Evolutionary conservation across 495 filamentous ascomycete genomes (phyloP).

Genomic region (Xylaria nigripes): DNA sequence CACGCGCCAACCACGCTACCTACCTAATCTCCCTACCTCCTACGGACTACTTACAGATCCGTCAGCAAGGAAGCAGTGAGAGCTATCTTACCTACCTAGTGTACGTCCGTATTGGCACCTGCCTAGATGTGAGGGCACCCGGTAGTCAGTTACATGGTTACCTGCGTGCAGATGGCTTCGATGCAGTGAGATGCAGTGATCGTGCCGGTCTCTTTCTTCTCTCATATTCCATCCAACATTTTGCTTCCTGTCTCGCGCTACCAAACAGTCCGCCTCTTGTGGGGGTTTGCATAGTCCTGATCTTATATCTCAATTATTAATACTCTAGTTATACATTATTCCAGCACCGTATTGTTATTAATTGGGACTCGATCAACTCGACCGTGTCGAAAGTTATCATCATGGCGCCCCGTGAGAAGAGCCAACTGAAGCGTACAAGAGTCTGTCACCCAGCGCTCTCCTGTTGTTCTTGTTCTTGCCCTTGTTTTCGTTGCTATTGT

Average conservation of each 20-base stretch:
- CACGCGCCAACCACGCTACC: too few relatives aligned
- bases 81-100: too few relatives aligned
- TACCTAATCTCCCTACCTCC: too few relatives aligned
- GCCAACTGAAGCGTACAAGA: constrained; percentile 47
- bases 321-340: not conserved
- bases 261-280: not conserved
- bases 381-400: not conserved
- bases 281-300: not conserved
- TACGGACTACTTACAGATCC: too few relatives aligned
- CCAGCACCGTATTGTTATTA: not conserved
- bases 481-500: not conserved
- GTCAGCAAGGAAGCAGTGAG: too few relatives aligned
- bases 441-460: constrained; percentile 24
- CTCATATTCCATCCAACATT: not conserved
- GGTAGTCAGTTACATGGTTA: too few relatives aligned
- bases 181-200: too few relatives aligned
- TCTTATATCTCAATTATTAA: not conserved
- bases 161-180: too few relatives aligned
- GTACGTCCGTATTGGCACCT: too few relatives aligned
- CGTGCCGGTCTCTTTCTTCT: too few relatives aligned
- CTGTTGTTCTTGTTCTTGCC: not conserved
- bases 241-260: not conserved
- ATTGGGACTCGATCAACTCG: not conserved
- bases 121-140: too few relatives aligned
- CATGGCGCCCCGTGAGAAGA: constrained; percentile 51